Base-by-base conservation (phyloP, 2,329 filamentous ascomycete species). In the Emmonsia crescens region DNA sequence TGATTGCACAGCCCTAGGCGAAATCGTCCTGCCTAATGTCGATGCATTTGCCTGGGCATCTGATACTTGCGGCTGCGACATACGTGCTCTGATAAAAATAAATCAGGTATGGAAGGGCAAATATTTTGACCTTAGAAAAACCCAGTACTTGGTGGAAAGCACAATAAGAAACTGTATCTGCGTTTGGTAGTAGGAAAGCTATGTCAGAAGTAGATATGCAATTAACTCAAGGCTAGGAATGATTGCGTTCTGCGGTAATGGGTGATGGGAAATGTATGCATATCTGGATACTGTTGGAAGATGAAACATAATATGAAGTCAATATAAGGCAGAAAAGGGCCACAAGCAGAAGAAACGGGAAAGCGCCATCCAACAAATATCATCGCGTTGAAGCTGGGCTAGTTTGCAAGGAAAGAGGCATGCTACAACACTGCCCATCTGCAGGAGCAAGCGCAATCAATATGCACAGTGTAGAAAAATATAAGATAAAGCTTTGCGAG, bases 1-100 rank as follows among this genome's bases (percentile, higher is more conserved):
- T 19, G 55, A 57, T 1, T 57, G 55, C 16, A 33, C 40, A 6
- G 24, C 40, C 6, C 8, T 14, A 74, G 54, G 16, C 8, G 27
- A 44, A 36, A 21, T 52, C 29, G n/a, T 14, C 4, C 10, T 40
- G 44, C 19, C 19, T 1, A 48, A 56, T n/a, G 44, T 21, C 60
- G 10, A 12, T 27, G n/a, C 16, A 33, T 21, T 51, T 16, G 19
- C 19, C 9, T 12, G 24, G 9, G 12, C 31, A 59, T 59, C n/a
- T 21, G 27, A 24, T 38, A n/a, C 21, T 38, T 2, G 36, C 12
- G 36, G 24, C 42, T 40, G 44, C 57, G 57, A 52, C 57, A 59
- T 59, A 40, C 3, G 40, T n/a, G 40, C 16, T 6, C 56, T 31
- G n/a, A 46, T 46, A 57, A 46, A 31, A 29, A 57, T 57, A 42